These are phyloP conservation scores for Globisporangium polare DNA, from an alignment of 352 stramenopile species.

Conservation along the genomic window DNA sequence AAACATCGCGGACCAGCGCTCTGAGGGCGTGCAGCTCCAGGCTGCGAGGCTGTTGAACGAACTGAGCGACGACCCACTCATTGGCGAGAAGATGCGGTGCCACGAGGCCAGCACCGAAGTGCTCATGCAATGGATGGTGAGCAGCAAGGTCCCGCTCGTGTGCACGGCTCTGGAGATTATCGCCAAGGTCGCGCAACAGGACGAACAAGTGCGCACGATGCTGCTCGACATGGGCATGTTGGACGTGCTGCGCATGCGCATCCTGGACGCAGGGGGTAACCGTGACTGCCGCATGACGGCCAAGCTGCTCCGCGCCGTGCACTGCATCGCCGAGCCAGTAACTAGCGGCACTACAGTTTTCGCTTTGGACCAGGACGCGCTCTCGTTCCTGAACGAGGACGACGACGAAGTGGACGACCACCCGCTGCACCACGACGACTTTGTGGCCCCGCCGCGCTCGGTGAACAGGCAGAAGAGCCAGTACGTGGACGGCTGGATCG, in stretches of 20 bases:
- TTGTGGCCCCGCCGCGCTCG: slow-evolving; percentile 40
- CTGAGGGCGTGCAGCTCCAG: slow-evolving; percentile 39
- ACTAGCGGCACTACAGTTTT: slow-evolving; percentile 12
- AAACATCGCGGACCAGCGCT: slow-evolving; percentile 18
- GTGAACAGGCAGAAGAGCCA: slow-evolving; percentile 29
- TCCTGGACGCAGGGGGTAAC: slow-evolving; percentile 23
- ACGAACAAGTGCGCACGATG: slow-evolving; percentile 31
- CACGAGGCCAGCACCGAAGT: slow-evolving; percentile 22
- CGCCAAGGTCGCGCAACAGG: slow-evolving; percentile 28
- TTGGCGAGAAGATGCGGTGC: slow-evolving; percentile 21
- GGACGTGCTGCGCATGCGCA: slow-evolving; percentile 34
- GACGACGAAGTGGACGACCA: slow-evolving; percentile 44
- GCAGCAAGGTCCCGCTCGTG: slow-evolving; percentile 25
- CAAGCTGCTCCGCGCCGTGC: slow-evolving; percentile 50
- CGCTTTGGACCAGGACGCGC: slow-evolving; percentile 44
- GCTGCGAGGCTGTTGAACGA: slow-evolving; percentile 36
- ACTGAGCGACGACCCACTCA: slow-evolving; percentile 32
- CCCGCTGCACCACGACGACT: slow-evolving; percentile 51
- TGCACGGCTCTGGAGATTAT: slow-evolving; percentile 39
- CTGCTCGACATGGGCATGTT: slow-evolving; percentile 35
- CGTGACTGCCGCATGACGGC: slow-evolving; percentile 40
- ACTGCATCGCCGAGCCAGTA: slow-evolving; percentile 31
- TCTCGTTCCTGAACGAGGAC: slow-evolving; percentile 57
- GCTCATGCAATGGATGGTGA: slow-evolving; percentile 46
- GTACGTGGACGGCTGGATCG: slow-evolving; percentile 76